These are phyloP conservation scores for Magnolia changhungtana DNA, from an alignment of 164 flowering plant genomes.

Conservation along the genomic window DNA sequence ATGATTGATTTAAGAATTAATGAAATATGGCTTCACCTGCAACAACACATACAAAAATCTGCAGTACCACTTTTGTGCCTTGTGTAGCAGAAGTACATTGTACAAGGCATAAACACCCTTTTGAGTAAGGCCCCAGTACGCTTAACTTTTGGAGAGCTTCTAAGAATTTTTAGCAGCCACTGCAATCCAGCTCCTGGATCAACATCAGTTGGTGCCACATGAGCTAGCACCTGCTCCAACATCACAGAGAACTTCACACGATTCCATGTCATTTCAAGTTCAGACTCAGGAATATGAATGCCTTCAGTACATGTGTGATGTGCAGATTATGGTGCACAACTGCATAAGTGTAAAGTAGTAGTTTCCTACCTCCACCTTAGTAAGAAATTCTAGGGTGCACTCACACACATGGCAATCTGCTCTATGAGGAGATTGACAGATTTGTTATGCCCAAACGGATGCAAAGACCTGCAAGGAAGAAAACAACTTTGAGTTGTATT, in stretches of 20 bases:
- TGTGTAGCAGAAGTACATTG: slow-evolving; percentile 97
- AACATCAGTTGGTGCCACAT: slow-evolving; percentile 85
- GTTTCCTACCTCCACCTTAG: no score
- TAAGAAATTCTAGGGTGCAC: slow-evolving; percentile 68
- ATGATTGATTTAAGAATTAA: neutral
- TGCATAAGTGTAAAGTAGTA: no score
- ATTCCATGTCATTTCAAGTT: no score
- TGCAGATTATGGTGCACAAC: no score
- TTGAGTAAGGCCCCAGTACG: slow-evolving; percentile 99
- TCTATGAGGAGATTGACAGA: no score
- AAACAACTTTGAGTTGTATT: no score
- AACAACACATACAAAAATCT: slow-evolving; percentile 23
- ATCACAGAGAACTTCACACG: no score
- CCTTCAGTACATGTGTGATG: no score
- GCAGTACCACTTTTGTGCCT: slow-evolving; percentile 98
- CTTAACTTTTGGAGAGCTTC: slow-evolving; percentile 90
- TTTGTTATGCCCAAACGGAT: no score
- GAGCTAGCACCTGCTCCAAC: no score
- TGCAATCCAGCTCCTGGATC: slow-evolving; percentile 99
- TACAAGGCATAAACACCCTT: slow-evolving; percentile 97
- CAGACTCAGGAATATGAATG: no score
- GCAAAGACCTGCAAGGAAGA: no score
- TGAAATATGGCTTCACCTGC: neutral
- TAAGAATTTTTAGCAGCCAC: slow-evolving; percentile 93
- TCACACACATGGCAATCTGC: slow-evolving; percentile 40